Base-by-base conservation (phyloP, 2,329 filamentous ascomycete genomes). In the Septoria linicola region DNA sequence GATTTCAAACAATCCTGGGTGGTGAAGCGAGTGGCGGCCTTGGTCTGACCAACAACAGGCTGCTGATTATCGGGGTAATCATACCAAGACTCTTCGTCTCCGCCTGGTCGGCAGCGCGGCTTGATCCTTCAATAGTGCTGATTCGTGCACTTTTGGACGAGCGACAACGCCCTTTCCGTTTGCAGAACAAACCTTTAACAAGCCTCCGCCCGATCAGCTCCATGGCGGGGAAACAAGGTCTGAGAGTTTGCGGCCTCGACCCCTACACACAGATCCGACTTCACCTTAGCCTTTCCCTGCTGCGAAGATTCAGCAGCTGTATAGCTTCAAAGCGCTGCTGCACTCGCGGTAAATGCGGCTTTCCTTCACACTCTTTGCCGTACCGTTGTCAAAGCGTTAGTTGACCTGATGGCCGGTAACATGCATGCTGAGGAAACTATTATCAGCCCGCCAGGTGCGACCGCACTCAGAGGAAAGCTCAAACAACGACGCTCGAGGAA, bases 401-500 rank as follows among this genome's bases (percentile, higher is more conserved):
- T 35, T 17, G 30, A 21, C 19, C 32, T 21, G 30, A 35, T 25
- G 34, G 32, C 17, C 39, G 50, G 31, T 14, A 21, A 41, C 19
- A 49, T 49, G 51, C 40, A 44, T 45, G 39, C 51, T n/a, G 37
- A 53, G n/a, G 42, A 43, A 31, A 21, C 43, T n/a, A 35, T 49
- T 14, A 27, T 30, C 31, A 43, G 21, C 32, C 14, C 47, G 5
- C 39, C 8, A 14, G 46, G 32, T 21, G 43, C 40, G 39, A 46
- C 30, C 27, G 41, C 35, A 25, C 39, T 47, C 19, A 53, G 51
- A 42, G 54, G 53, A 23, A 59, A 59, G 39, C 53, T 59, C 39
- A 59, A 59, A 41, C 56, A 60, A 32, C 40, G 58, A 30, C 56
- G 58, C 13, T 59, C 56, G 7, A 43, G 58, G 30, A 57, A 55